Base-by-base conservation (phyloP, 108 stramenopile genomes). In the Halocafeteria seosinensis region DNA sequence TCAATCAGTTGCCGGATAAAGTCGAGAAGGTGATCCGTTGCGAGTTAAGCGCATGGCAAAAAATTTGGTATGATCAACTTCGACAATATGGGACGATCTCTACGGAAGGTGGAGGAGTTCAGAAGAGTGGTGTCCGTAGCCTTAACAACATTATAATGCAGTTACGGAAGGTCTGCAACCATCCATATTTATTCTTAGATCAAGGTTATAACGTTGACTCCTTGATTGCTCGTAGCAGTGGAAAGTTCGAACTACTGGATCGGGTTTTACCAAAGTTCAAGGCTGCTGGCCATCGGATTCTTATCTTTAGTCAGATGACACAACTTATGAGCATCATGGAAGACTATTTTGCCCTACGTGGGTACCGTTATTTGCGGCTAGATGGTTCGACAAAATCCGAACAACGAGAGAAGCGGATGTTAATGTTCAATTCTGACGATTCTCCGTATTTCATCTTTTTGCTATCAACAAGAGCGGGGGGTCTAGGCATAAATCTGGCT, bases 271-370 rank as follows among this genome's bases (percentile, higher is more conserved):
- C 81, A 21, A 85, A 85, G 70, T 76, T 94, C 13, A 79, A 80
- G 63, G 78, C 78, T 13, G 90, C 80, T n/a, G 90, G 92, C 11
- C 91, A 90, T 73, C 78, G 87, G 28, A 86, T 92, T 12, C 78
- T 94, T 25, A 81, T 97, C 67, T 97, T 97, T 64, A 88, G 87
- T 2, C 95, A 97, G 71, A 91, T 97, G 88, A 92, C 90, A n/a
- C 91, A 0, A 76, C 82, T 27, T 76, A 91, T 97, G 76, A 87
- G 88, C n/a, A 80, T 97, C 35, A 62, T 94, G 47, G 90, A 92
- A 73, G 92, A 94, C 68, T 94, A 90, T 63, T 86, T 94, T 64
- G 65, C 67, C 0, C 86, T 78, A 23, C n/a, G 37, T 52, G 37
- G 64, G 33, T 87, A 74, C 55, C 30, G 75, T 1, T 88, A 79